A percentile compares a stretch with the other conserved stretches of the same genome.
Conservation (phyloP, 371 early-diverging fungal genomes). For the Apophysomyces sp. region DNA sequence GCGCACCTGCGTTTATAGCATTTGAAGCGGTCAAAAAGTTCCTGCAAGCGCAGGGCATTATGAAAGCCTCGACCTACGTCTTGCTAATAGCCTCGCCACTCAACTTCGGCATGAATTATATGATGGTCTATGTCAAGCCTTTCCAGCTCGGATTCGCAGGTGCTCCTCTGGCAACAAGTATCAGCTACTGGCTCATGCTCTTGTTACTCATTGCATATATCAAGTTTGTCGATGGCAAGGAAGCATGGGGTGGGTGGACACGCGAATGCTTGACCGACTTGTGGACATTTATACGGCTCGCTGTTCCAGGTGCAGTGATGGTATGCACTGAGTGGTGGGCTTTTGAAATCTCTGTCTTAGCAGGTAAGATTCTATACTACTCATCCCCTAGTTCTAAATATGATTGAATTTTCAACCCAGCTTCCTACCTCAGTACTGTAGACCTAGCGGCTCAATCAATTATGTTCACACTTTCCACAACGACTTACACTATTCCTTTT, state of each 20-base stretch:
- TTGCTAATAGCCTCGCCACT: conserved; percentile 63
- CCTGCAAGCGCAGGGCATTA: conserved; percentile 72
- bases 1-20: conserved; percentile 62
- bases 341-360: conserved; percentile 64
- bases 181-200: conserved; percentile 66
- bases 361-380: conserved; percentile 24
- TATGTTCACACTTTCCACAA: conserved; percentile 65
- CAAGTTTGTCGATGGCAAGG: conserved; percentile 54
- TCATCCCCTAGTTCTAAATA: too few species aligned
- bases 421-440: conserved; percentile 71
- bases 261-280: conserved; percentile 50
- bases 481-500: conserved; percentile 69
- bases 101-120: conserved; percentile 63
- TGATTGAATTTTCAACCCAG: too few species aligned
- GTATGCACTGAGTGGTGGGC: conserved; percentile 67
- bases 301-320: conserved; percentile 45
- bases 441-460: conserved; percentile 84
- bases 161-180: conserved; percentile 72
- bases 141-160: conserved; percentile 72
- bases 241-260: conserved; percentile 80
- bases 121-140: conserved; percentile 62
- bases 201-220: conserved; percentile 56
- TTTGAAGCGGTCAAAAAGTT: conserved; percentile 74
- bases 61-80: conserved; percentile 68
- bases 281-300: conserved; percentile 60